Base-by-base conservation (phyloP, 2,329 filamentous ascomycete species). In the Curvularia sp. region DNA sequence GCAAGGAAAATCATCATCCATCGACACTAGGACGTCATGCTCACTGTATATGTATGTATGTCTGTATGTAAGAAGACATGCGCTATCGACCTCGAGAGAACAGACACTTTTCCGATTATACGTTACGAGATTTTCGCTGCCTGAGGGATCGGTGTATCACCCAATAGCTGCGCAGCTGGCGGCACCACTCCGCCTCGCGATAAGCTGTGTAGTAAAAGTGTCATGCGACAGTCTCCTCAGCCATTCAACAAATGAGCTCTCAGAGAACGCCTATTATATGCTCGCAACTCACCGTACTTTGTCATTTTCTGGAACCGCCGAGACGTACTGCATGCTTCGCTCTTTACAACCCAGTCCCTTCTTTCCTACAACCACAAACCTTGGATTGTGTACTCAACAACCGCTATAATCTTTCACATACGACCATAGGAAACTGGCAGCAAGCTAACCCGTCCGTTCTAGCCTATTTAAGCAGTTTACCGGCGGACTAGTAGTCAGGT, bases 361-460 rank as follows among this genome's bases (percentile, higher is more conserved):
- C 32, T n/a, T 36, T 13, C 15, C 32, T 15, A 18, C 34, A n/a
- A 28, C 23, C 34, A 19, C 36, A 42, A 42, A 5, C n/a, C 8
- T 3, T 25, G 18, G 8, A 18, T 25, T 1, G 34, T 32, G 43
- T 30, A 5, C 18, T 7, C n/a, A 51, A 30, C 8, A 41, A 19
- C 12, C 3, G 36, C 13, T 15, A 8, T n/a, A 15, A 3, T 32
- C 48, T 7, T 21, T 13, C 48, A 50, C 36, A 50, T 41, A 50
- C 48, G 48, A 38, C 48, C 48, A 50, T 32, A 50, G 48, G 27
- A 41, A 25, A 50, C 32, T 49, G 9, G 18, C 9, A 2, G 32
- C 3, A n/a, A 32, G 46, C 32, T 49, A 23, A 25, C 32, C 27
- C 32, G 32, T 49, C 46, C 32, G 46, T n/a, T 47, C 28, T 28